These are phyloP conservation scores for Aethionema arabicum DNA, from an alignment of 345 rosid species.

Conservation along the genomic window DNA sequence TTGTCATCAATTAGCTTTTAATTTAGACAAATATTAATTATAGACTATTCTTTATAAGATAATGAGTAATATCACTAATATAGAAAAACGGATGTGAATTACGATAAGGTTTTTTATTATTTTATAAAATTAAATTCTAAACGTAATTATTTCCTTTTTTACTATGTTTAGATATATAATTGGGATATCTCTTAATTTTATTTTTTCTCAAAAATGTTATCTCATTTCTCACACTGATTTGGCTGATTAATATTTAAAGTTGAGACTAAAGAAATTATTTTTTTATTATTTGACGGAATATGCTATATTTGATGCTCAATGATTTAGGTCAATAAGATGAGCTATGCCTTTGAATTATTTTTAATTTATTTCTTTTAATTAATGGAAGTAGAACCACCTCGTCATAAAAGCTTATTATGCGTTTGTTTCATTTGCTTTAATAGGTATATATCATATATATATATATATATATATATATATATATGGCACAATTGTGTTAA, in stretches of 20 bases:
- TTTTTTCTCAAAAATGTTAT: slow-evolving; percentile 9
- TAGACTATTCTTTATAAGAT: slow-evolving; percentile 12
- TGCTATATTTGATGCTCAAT: too few species aligned
- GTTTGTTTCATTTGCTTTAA: too few species aligned
- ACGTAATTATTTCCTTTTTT: slow-evolving; percentile 19
- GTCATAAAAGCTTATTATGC: too few species aligned
- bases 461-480: too few species aligned
- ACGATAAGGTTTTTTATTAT: slow-evolving; percentile 19
- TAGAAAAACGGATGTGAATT: slow-evolving; percentile 22
- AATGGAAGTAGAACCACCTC: too few species aligned
- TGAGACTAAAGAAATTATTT: neutral
- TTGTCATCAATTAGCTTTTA: slow-evolving; percentile 29
- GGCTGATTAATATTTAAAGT: slow-evolving; percentile 1
- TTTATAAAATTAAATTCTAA: slow-evolving; percentile 6
- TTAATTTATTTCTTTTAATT: neutral
- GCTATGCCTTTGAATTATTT: neutral
- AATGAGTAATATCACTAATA: slow-evolving; percentile 20
- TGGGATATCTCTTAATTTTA: slow-evolving; percentile 10
- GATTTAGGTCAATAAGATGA: slow-evolving; percentile 7
- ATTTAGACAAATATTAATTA: slow-evolving; percentile 24
- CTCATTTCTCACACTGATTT: slow-evolving; percentile 3
- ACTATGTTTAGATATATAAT: slow-evolving; percentile 20
- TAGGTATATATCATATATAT: too few species aligned
- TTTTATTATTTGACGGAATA: neutral
- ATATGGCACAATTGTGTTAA: too few species aligned